A percentile compares a stretch with the other conserved stretches of the same genome.
Conservation (phyloP, 768 basidiomycete species). For the Trametes villosa region DNA sequence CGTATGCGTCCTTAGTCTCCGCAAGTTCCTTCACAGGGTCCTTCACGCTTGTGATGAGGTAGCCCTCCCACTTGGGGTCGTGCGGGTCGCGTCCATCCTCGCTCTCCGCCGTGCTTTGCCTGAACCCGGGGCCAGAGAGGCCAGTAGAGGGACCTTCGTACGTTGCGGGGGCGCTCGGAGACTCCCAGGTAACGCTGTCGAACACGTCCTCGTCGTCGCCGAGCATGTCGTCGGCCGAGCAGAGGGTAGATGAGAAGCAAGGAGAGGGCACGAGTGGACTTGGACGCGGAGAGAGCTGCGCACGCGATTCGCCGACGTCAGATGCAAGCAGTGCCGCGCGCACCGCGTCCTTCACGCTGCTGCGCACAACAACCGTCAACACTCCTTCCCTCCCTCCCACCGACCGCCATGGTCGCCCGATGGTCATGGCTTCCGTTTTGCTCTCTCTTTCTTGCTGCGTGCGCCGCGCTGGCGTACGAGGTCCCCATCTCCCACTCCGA, state of each 20-base stretch:
- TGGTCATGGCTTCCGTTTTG: conserved; percentile 29
- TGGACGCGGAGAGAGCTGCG: conserved; percentile 11
- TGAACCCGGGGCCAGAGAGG: conserved; percentile 73
- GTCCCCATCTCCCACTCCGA: conserved; percentile 75
- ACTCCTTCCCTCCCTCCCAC: conserved; percentile 21
- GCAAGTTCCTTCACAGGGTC: conserved; percentile 96
- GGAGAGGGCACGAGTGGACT: background rate
- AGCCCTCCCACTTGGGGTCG: conserved; percentile 91
- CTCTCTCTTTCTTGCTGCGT: conserved; percentile 40
- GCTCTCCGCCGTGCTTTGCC: conserved; percentile 73
- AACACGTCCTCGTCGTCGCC: conserved; percentile 90
- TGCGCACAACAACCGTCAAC: conserved; percentile 30
- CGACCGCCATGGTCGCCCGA: conserved; percentile 28
- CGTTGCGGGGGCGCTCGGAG: conserved; percentile 57
- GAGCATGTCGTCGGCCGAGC: conserved; percentile 53
- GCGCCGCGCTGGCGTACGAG: conserved; percentile 55
- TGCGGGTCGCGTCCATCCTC: conserved; percentile 69
- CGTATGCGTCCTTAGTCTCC: conserved; percentile 96
- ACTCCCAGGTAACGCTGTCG: conserved; percentile 91
- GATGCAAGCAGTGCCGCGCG: conserved; percentile 7
- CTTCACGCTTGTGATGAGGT: conserved; percentile 78
- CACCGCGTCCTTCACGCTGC: conserved; percentile 6
- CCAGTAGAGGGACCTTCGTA: conserved; percentile 45
- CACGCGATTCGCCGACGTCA: conserved; percentile 21
- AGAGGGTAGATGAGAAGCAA: background rate